Evolutionary conservation across 2,329 filamentous ascomycete species (phyloP).

Genomic region (Alternaria hordeiaustralica): DNA sequence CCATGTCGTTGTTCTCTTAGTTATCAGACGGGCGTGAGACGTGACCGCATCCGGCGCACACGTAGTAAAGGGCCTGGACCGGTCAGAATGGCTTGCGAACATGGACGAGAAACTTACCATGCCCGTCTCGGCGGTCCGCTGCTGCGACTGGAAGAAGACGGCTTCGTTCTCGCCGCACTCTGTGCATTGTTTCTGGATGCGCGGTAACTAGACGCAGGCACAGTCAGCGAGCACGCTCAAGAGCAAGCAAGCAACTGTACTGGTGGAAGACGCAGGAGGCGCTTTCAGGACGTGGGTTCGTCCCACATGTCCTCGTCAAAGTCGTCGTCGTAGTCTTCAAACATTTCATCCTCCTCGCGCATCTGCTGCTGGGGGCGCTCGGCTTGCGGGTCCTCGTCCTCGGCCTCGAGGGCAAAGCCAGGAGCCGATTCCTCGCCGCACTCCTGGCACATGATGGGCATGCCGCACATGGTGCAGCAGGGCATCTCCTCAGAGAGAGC

Average conservation of each 20-base stretch:
- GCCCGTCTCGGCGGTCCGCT: constrained; percentile 94
- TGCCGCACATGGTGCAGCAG: constrained; percentile 65
- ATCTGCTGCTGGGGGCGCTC: constrained; percentile 26
- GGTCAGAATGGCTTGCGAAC: constrained; percentile 16
- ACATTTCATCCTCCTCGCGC: constrained; percentile 12
- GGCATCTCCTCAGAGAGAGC: constrained; percentile 45
- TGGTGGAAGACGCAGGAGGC: constrained; percentile 20
- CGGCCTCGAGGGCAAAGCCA: constrained; percentile 54
- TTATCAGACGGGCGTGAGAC: constrained; percentile 65
- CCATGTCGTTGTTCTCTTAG: constrained; percentile 14
- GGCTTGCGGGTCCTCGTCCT: constrained; percentile 41
- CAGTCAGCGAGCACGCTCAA: constrained; percentile 48
- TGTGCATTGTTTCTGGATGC: constrained; percentile 84
- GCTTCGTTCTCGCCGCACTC: constrained; percentile 85
- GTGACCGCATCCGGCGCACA: constrained; percentile 91
- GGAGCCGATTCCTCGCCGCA: constrained; percentile 57
- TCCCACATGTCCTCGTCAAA: constrained; percentile 40
- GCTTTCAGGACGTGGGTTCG: constrained; percentile 39
- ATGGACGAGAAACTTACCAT: constrained; percentile 70
- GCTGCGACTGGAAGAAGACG: constrained; percentile 98
- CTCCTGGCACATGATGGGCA: constrained; percentile 61
- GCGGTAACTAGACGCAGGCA: constrained; percentile 75
- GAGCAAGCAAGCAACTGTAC: constrained; percentile 45
- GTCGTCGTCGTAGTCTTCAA: constrained; percentile 30
- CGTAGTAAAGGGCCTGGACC: constrained; percentile 62